Conservation (phyloP, 495 filamentous ascomycete genomes). For the Parachaetomium inaequale region DNA sequence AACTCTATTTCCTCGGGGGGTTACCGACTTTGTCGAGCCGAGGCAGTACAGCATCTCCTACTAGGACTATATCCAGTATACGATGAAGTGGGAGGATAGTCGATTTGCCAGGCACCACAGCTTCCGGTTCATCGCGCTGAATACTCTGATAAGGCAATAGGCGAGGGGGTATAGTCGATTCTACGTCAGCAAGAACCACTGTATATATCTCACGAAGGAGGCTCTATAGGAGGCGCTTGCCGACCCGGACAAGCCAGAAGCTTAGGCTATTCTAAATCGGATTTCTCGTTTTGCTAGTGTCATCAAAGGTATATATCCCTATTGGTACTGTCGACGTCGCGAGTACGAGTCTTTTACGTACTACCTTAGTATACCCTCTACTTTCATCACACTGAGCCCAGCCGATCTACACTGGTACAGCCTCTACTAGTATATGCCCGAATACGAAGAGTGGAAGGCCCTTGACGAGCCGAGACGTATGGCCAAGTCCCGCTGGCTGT, state of each 20-base stretch:
- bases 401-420: conserved; percentile 7
- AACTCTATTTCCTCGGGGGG: neutral
- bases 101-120: conserved; percentile 3
- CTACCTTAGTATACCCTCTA: neutral
- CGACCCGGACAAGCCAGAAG: neutral
- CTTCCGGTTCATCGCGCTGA: conserved; percentile 5
- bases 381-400: conserved; percentile 3
- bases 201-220: neutral
- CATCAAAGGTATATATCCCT: neutral
- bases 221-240: neutral
- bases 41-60: conserved; percentile 2
- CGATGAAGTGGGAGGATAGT: conserved; percentile 4
- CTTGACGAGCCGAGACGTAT: conserved; percentile 6
- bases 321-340: conserved; percentile 4
- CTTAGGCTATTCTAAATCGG: neutral
- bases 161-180: neutral
- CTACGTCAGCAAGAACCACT: neutral
- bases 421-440: conserved; percentile 3
- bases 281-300: conserved; percentile 6
- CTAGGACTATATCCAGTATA: conserved; percentile 3
- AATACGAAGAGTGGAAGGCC: conserved; percentile 3
- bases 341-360: conserved; percentile 5
- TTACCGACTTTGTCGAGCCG: conserved; percentile 1
- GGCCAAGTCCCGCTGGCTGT: neutral
- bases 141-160: conserved; percentile 1